Evolutionary conservation across 257 asterid species (phyloP).

Genomic region (Forsythia suspensa): DNA sequence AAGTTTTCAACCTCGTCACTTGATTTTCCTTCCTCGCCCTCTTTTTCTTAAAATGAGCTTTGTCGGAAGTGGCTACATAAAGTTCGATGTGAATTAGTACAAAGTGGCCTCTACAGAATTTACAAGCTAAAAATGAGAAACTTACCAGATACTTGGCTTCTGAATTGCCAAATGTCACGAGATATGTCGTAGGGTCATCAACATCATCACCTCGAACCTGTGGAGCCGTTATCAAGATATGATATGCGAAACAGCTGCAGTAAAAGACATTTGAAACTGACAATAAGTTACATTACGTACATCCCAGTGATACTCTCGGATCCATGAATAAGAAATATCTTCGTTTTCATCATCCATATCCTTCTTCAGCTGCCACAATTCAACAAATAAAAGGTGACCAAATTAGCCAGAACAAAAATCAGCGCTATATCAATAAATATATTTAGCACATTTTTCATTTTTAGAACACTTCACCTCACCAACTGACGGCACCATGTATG

Average conservation of each 20-base stretch:
- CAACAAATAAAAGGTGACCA: neutral
- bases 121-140: constrained; percentile 6
- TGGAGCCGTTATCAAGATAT: constrained; percentile 21
- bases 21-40: constrained; percentile 83
- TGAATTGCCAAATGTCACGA: constrained; percentile 64
- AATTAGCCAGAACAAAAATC: constrained; percentile 4
- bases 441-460: neutral
- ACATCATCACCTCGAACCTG: constrained; percentile 86
- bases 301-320: constrained; percentile 95
- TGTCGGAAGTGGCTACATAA: constrained; percentile 36
- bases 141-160: constrained; percentile 70
- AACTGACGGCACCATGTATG: constrained; percentile 86
- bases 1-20: constrained; percentile 71
- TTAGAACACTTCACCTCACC: constrained; percentile 58
- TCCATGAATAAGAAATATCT: constrained; percentile 83
- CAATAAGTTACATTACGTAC: constrained; percentile 43
- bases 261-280: neutral
- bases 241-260: constrained; percentile 16
- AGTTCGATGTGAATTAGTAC: constrained; percentile 4
- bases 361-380: constrained; percentile 70
- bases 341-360: constrained; percentile 82
- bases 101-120: neutral
- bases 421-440: neutral
- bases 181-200: constrained; percentile 79
- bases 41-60: constrained; percentile 68